These are phyloP conservation scores for Mediolabrus comicus DNA, from an alignment of 108 stramenopile genomes.

Conservation along the genomic window DNA sequence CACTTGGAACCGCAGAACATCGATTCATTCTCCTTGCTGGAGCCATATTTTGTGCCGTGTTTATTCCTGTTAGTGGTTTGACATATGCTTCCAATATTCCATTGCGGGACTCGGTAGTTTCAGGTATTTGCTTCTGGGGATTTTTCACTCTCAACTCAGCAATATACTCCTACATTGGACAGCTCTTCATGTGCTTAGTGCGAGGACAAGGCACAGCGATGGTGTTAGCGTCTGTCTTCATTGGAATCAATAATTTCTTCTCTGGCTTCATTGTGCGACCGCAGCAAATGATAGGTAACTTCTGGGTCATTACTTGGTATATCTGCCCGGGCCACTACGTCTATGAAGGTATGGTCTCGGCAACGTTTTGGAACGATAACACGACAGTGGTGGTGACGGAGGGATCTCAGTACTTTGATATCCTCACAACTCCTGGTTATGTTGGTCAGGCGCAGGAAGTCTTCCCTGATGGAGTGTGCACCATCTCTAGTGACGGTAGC, in stretches of 20 bases:
- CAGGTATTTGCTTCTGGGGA: slow-evolving; percentile 26
- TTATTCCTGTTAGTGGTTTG: slow-evolving; percentile 25
- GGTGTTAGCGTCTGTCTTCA: slow-evolving; percentile 27
- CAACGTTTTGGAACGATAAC: slow-evolving; percentile 48
- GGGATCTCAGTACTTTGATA: slow-evolving; percentile 53
- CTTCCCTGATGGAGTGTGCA: slow-evolving; percentile 8
- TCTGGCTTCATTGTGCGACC: slow-evolving; percentile 45
- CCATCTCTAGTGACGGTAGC: slow-evolving; percentile 2
- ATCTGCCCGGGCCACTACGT: slow-evolving; percentile 79
- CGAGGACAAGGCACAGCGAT: slow-evolving; percentile 34
- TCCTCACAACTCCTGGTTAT: slow-evolving; percentile 23
- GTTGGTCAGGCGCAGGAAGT: not conserved
- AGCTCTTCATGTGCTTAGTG: slow-evolving; percentile 55
- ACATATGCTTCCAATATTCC: not conserved
- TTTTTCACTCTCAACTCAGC: slow-evolving; percentile 49
- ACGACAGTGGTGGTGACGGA: slow-evolving; percentile 42
- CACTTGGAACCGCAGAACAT: slow-evolving; percentile 46
- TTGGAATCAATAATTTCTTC: slow-evolving; percentile 50
- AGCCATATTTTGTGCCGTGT: slow-evolving; percentile 27
- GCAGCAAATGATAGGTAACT: slow-evolving; percentile 39
- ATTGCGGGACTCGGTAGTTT: not conserved
- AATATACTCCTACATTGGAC: slow-evolving; percentile 43
- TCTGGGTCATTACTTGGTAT: slow-evolving; percentile 53
- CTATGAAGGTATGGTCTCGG: slow-evolving; percentile 66
- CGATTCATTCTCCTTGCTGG: slow-evolving; percentile 33